Base-by-base conservation (phyloP, 768 basidiomycete genomes). In the Trametes meyenii region DNA sequence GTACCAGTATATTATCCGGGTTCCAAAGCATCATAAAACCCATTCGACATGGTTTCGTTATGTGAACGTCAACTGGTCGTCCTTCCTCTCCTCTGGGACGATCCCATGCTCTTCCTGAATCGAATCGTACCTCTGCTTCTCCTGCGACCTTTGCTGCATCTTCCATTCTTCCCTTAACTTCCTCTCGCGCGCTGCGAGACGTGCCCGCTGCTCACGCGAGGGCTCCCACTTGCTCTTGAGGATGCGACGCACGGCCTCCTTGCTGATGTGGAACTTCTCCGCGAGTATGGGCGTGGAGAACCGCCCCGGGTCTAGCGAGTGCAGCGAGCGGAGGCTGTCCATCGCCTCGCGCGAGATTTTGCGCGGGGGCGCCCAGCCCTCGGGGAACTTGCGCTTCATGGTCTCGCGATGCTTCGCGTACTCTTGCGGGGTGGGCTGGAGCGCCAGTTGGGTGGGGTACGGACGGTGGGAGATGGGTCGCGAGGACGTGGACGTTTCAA, bases 311-410 rank as follows among this genome's bases (percentile, higher is more conserved):
- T 85, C 78, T 48, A 74, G 62, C 10, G 65, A 55, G 59, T 83
- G 78, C 46, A 85, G 68, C 13, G 73, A 67, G 13, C 79, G 77
- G 36, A 86, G 58, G 26, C 78, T 77, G 42, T 78, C 78, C 83
- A 86, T 85, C 4, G 82, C 82, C 13, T 81, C 77, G 38, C 80
- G 75, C 3, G 80, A 80, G 36, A 86, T 70, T 63, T 81, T 81
- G 65, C 79, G 81, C 24, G 81, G 81, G 1, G 85, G 85, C 21
- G 72, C 69, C 83, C 84, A 86, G 19, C 76, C 76, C 12, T 73
- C 66, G 17, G 76, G 76, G 59, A 77, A 77, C 39, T 66, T 58
- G 50, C 66, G 62, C 62, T 74, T 74, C 63, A 77, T 65, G 2
- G 72, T 65, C 51, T 65, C 62, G n/a, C 73, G 71, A 62, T 77